phyloP scores from a whole-genome alignment of 108 stramenopile species.

The Skeletonema grethae region DNA sequence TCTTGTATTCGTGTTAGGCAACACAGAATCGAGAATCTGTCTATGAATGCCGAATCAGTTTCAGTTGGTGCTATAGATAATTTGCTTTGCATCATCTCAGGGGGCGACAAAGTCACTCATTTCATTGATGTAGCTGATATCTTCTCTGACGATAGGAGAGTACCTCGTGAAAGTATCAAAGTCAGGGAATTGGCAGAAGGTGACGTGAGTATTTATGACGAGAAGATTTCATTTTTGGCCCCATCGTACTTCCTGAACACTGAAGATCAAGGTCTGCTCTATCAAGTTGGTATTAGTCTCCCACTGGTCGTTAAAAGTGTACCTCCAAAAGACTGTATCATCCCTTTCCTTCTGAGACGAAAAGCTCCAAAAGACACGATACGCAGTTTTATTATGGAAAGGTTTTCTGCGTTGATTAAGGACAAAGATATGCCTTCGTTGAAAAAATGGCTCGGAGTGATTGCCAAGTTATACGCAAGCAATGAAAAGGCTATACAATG shows the following conservation, averaged over 20 bases:
- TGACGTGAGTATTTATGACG: slow-evolving; percentile 13
- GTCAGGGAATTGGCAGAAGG: background rate
- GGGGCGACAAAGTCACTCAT: slow-evolving; percentile 14
- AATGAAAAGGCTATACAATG: slow-evolving; percentile 14
- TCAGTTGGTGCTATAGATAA: slow-evolving; percentile 41
- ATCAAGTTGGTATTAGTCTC: slow-evolving; percentile 28
- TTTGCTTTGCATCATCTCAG: slow-evolving; percentile 26
- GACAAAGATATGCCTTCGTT: slow-evolving; percentile 9
- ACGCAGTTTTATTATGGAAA: slow-evolving; percentile 14
- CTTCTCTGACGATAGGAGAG: slow-evolving; percentile 39
- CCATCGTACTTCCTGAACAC: slow-evolving; percentile 37
- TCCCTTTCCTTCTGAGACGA: slow-evolving; percentile 34
- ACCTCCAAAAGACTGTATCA: slow-evolving; percentile 23
- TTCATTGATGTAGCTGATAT: slow-evolving; percentile 32
- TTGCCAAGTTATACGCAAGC: slow-evolving; percentile 28
- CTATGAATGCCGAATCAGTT: slow-evolving; percentile 6
- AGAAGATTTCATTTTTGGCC: slow-evolving; percentile 35
- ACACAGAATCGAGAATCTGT: slow-evolving; percentile 10
- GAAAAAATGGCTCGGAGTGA: slow-evolving; percentile 24
- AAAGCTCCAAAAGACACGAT: slow-evolving; percentile 15
- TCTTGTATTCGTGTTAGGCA: slow-evolving; percentile 36
- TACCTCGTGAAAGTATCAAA: slow-evolving; percentile 17
- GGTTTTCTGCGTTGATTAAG: slow-evolving; percentile 21
- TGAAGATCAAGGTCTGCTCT: slow-evolving; percentile 29
- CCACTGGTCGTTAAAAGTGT: slow-evolving; percentile 6